Evolutionary conservation across 2,329 filamentous ascomycete genomes (phyloP), one percentile per base, ranked within the genome.

Genomic region (Ophiostoma pallidulum): DNA sequence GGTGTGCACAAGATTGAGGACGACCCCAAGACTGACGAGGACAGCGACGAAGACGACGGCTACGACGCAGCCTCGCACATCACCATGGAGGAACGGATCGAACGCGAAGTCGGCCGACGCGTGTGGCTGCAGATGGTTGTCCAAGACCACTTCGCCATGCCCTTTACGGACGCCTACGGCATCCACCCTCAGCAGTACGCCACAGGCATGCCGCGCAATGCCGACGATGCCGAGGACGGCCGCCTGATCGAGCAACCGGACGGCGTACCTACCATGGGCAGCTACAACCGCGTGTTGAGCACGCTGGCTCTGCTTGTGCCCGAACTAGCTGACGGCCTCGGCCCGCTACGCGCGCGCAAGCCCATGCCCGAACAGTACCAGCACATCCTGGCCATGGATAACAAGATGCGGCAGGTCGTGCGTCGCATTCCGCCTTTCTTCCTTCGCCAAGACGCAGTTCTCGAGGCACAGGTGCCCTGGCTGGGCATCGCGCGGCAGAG

Each of bases 121-220:
- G 56, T 62, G 5, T 67, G 64, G 64, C 60, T 61, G 49, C 64
- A 67, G 48, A 55, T 61, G 45, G 58, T 64, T 19, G 61, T 66
- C 16, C 64, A 66, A 49, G 64, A 66, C 48, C 58, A 65, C 47
- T 65, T 60, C 50, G 53, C 54, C 16, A 56, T 65, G 19, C 59
- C 63, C 2, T 66, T 66, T 45, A 65, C 64, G 22, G 63, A 66
- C 28, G 58, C 60, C 8, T 66, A 65, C 50, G 59, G 60, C 45
- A 65, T 65, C 32, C 58, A 58, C 14, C 63, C 60, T 1, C 50
- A 56, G 38, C 61, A 65, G 28, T 66, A 58, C 43, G 60, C 59
- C 0, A 66, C 64, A 1, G 51, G 52, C 8, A 44, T 56, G 4
- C 62, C 63, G 0, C 43, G 55, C 24, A 66, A 66, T 39, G 58